Conservation (phyloP, 2,329 filamentous ascomycete species). For the Aspergillus brasiliensis region DNA sequence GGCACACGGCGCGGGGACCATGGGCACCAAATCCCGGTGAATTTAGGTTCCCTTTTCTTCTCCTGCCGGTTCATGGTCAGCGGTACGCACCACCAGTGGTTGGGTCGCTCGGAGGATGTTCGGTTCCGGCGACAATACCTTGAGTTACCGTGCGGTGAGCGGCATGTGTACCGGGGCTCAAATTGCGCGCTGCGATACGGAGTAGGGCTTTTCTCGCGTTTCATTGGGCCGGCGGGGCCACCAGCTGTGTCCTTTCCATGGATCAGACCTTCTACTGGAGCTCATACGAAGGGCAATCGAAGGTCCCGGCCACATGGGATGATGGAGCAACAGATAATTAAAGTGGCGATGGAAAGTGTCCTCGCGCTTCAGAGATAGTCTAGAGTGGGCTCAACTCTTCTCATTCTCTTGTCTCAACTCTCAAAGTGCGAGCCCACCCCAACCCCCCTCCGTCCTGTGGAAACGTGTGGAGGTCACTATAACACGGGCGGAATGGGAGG, state of each 20-base stretch:
- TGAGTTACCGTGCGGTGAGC: conserved; percentile 5
- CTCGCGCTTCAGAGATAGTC: not conserved
- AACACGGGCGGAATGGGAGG: not conserved
- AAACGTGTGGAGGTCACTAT: conserved; percentile 2
- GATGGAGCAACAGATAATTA: conserved; percentile 6
- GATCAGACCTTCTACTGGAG: conserved; percentile 10
- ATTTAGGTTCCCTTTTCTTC: conserved; percentile 1
- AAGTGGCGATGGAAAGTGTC: conserved; percentile 13
- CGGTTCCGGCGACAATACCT: conserved; percentile 16
- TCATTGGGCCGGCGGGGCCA: conserved; percentile 12
- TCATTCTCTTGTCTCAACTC: not conserved
- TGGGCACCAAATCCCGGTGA: conserved; percentile 10
- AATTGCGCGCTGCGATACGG: not conserved
- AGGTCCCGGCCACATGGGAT: conserved; percentile 2
- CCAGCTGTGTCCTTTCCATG: conserved; percentile 16
- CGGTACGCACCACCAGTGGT: conserved; percentile 5
- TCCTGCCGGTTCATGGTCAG: conserved; percentile 1
- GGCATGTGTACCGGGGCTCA: not conserved
- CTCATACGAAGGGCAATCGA: conserved; percentile 10
- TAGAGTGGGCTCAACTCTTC: not conserved
- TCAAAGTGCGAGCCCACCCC: too few relatives aligned
- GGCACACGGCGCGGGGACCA: conserved; percentile 7
- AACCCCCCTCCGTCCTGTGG: not conserved
- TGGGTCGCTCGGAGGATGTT: conserved; percentile 16
- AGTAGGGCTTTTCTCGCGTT: not conserved